These are phyloP conservation scores for Aaosphaeria arxii DNA, from an alignment of 2,329 filamentous ascomycete species.

Conservation along the genomic window DNA sequence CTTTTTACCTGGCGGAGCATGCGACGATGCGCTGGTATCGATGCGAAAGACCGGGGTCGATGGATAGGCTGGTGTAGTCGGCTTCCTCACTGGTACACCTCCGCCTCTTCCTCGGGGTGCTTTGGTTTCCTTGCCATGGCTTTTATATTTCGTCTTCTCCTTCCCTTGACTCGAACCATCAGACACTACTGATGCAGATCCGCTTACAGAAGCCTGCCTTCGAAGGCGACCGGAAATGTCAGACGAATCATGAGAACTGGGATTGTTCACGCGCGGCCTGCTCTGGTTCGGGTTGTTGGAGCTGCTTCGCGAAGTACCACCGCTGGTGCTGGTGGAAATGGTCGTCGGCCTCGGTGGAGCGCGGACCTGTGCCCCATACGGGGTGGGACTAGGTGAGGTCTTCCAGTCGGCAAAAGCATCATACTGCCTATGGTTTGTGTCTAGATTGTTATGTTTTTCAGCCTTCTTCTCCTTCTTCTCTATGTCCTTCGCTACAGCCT, in stretches of 20 bases:
- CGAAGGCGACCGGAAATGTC: slow-evolving; percentile 10
- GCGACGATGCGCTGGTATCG: slow-evolving; percentile 22
- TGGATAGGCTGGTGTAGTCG: slow-evolving; percentile 9
- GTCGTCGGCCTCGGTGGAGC: slow-evolving; percentile 24
- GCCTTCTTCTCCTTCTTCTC: slow-evolving; percentile 39
- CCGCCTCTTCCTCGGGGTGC: slow-evolving; percentile 38
- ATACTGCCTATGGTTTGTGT: slow-evolving; percentile 15
- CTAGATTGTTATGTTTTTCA: slow-evolving; percentile 26
- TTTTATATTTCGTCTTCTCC: slow-evolving; percentile 31
- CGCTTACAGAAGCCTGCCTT: slow-evolving; percentile 19
- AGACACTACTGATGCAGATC: slow-evolving; percentile 21
- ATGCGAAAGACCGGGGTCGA: slow-evolving; percentile 12
- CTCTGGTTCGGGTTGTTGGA: slow-evolving; percentile 18
- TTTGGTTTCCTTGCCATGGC: slow-evolving; percentile 37
- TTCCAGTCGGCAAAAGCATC: slow-evolving; percentile 30
- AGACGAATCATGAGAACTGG: slow-evolving; percentile 21
- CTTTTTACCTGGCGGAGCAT: slow-evolving; percentile 17
- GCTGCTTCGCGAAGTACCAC: slow-evolving; percentile 25
- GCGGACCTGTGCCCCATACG: too few relatives aligned
- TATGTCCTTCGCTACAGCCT: slow-evolving; percentile 39
- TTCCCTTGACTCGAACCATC: slow-evolving; percentile 25
- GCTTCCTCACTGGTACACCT: slow-evolving; percentile 35
- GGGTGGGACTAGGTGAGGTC: slow-evolving; percentile 14
- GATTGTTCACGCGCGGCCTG: slow-evolving; percentile 15
- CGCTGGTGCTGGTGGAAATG: slow-evolving; percentile 26